phyloP scores from a whole-genome alignment of 2,329 filamentous ascomycete species.

The Diaporthe amygdali region DNA sequence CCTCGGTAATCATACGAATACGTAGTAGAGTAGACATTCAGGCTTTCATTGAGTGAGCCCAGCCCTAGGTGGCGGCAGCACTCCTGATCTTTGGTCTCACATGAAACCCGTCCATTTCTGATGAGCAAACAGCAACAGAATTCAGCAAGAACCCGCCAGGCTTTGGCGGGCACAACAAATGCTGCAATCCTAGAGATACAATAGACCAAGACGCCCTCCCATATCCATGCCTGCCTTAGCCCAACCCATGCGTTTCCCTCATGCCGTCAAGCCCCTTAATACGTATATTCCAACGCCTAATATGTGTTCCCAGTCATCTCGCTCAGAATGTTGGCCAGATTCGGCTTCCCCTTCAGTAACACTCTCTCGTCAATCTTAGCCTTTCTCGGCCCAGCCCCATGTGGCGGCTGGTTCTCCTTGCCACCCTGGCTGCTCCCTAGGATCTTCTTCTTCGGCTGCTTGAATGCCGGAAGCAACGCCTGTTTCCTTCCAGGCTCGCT shows the following conservation, averaged over 20 bases:
- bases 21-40: neutral
- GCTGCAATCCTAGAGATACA: conserved; percentile 13
- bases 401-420: conserved; percentile 51
- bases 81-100: neutral
- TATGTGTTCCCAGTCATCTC: conserved; percentile 56
- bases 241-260: neutral
- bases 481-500: neutral
- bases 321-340: conserved; percentile 80
- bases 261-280: neutral
- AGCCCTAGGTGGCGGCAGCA: neutral
- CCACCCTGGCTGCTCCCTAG: conserved; percentile 17
- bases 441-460: conserved; percentile 8
- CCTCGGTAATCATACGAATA: neutral
- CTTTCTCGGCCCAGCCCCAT: conserved; percentile 52
- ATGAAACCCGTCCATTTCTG: neutral
- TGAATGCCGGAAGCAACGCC: neutral
- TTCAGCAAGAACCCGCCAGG: neutral
- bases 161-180: neutral
- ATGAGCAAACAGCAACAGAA: neutral
- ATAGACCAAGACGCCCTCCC: conserved; percentile 16
- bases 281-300: conserved; percentile 17
- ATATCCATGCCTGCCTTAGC: neutral
- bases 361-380: conserved; percentile 64
- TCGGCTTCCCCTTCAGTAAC: conserved; percentile 68
- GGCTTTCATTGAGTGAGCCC: neutral